These are phyloP conservation scores for Fragosphaeria purpurea DNA, from an alignment of 2,329 filamentous ascomycete genomes.

Conservation along the genomic window DNA sequence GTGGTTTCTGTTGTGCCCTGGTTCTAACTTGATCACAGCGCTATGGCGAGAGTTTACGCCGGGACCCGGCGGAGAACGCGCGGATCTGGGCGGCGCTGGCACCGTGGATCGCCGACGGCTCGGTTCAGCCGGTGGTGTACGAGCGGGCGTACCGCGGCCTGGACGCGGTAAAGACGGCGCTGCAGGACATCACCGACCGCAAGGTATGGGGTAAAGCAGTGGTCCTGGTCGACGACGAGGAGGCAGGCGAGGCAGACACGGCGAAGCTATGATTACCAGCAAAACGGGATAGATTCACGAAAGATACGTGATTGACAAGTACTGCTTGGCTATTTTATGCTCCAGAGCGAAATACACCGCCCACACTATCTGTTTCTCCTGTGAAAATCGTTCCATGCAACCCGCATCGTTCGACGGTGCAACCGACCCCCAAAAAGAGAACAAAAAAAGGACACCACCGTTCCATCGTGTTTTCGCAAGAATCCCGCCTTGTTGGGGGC, in stretches of 20 bases:
- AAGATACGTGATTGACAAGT: too few relatives aligned
- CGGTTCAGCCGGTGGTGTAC: constrained; percentile 42
- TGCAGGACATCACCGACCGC: constrained; percentile 38
- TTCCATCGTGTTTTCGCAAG: too few relatives aligned
- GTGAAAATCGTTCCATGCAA: too few relatives aligned
- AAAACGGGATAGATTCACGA: too few relatives aligned
- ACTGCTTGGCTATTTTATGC: too few relatives aligned
- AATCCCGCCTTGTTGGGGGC: too few relatives aligned
- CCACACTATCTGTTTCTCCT: too few relatives aligned
- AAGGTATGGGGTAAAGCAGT: constrained; percentile 48
- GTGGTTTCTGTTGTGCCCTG: neutral
- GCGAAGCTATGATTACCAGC: neutral
- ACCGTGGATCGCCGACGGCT: constrained; percentile 33
- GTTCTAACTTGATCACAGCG: constrained; percentile 20
- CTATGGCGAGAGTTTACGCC: constrained; percentile 45
- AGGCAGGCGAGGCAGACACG: neutral
- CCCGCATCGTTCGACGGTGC: too few relatives aligned
- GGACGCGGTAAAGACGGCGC: constrained; percentile 35
- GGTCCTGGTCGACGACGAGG: constrained; percentile 27
- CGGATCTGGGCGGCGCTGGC: constrained; percentile 42
- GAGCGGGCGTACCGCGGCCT: constrained; percentile 37
- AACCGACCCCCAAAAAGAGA: too few relatives aligned
- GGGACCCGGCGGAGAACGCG: constrained; percentile 34
- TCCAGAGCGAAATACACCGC: too few relatives aligned
- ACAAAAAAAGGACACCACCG: too few relatives aligned